These are phyloP conservation scores for Yamadazyma mexicana DNA, from an alignment of 1,139 yeast species.

Conservation along the genomic window DNA sequence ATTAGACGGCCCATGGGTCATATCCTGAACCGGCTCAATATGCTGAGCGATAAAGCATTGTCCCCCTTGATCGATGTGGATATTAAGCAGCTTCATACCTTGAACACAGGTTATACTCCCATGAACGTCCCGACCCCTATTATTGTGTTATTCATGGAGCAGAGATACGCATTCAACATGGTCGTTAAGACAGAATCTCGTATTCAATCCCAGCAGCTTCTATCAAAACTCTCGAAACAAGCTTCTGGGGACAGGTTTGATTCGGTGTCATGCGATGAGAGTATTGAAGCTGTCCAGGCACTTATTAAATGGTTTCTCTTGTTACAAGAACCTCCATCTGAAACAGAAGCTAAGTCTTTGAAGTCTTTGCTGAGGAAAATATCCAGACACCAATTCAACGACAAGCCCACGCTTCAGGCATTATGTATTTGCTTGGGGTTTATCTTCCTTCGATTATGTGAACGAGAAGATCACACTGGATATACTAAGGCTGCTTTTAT, in stretches of 20 bases:
- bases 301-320: slow-evolving; percentile 36
- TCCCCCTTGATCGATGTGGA: not conserved
- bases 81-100: not conserved
- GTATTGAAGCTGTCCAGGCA: slow-evolving; percentile 22
- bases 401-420: not conserved
- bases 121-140: not conserved
- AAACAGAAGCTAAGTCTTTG: slow-evolving; percentile 21
- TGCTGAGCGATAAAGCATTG: not conserved
- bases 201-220: not conserved
- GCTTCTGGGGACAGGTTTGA: not conserved
- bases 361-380: slow-evolving; percentile 30
- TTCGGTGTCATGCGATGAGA: not conserved
- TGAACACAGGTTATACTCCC: not conserved
- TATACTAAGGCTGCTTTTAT: slow-evolving; percentile 1
- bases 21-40: slow-evolving; percentile 1
- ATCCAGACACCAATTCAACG: slow-evolving; percentile 12
- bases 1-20: slow-evolving; percentile 7
- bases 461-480: slow-evolving; percentile 11
- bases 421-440: not conserved
- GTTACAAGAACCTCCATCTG: slow-evolving; percentile 26
- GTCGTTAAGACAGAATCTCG: slow-evolving; percentile 24
- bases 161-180: slow-evolving; percentile 25
- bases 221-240: not conserved
- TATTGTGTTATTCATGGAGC: slow-evolving; percentile 17
- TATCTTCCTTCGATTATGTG: not conserved